Evolutionary conservation across 257 asterid species (phyloP).

Genomic region (Solanum phureja): DNA sequence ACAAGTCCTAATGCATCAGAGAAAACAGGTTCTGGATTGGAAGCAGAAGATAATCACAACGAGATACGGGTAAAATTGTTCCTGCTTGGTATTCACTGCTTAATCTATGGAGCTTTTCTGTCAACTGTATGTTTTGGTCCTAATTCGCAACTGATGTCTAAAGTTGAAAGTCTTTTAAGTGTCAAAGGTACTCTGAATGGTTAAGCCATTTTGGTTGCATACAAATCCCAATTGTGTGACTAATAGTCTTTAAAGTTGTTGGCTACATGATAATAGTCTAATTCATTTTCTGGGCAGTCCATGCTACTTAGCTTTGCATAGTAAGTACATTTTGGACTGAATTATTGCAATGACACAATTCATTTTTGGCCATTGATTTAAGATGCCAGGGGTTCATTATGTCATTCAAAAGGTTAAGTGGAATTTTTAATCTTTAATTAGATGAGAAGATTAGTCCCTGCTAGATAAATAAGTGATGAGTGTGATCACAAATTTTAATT

Average conservation of each 20-base stretch:
- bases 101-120: slow-evolving; percentile 37
- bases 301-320: neutral
- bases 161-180: neutral
- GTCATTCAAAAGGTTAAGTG: neutral
- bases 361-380: neutral
- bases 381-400: neutral
- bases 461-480: neutral
- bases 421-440: neutral
- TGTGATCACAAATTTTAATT: neutral
- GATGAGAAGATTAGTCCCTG: neutral
- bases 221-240: neutral
- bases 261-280: neutral
- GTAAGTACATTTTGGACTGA: neutral
- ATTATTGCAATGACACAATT: neutral
- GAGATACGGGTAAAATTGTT: slow-evolving; percentile 14
- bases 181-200: neutral
- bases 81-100: slow-evolving; percentile 41
- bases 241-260: neutral
- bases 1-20: too few relatives aligned
- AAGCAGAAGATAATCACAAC: neutral
- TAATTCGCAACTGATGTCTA: neutral
- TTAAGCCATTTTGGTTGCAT: neutral
- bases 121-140: slow-evolving; percentile 36
- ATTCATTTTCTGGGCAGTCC: neutral
- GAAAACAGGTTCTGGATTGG: neutral